Conservation (phyloP, 495 filamentous ascomycete species). For the Penicillium roqueforti region DNA sequence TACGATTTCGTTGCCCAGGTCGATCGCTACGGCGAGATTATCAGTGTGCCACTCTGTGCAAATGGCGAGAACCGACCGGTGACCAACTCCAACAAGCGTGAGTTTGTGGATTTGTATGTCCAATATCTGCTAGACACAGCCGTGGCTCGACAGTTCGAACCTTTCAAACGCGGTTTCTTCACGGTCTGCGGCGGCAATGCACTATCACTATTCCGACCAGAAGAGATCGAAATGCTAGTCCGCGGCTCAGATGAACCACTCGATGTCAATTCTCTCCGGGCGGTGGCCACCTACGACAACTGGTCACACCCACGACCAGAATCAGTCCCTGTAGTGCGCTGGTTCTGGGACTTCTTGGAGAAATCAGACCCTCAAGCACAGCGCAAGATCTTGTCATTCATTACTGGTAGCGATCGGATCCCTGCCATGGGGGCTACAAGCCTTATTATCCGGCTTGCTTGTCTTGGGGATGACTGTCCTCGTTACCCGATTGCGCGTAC, state of each 20-base stretch:
- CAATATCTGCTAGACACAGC: conserved; percentile 75
- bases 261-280: conserved; percentile 70
- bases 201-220: conserved; percentile 82
- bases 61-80: conserved; percentile 73
- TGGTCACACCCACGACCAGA: conserved; percentile 56
- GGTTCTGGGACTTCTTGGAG: conserved; percentile 89
- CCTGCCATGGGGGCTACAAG: conserved; percentile 87
- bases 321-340: conserved; percentile 62
- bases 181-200: conserved; percentile 91
- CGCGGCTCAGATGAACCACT: conserved; percentile 83
- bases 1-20: conserved; percentile 77
- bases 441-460: conserved; percentile 68
- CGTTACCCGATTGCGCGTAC: conserved; percentile 85
- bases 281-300: conserved; percentile 77
- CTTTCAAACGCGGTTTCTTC: conserved; percentile 93
- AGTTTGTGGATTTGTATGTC: conserved; percentile 87
- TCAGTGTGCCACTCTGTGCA: conserved; percentile 64
- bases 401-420: conserved; percentile 91
- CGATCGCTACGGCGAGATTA: conserved; percentile 70
- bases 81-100: conserved; percentile 77
- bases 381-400: conserved; percentile 75
- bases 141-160: conserved; percentile 82
- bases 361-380: conserved; percentile 61
- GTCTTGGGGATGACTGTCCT: conserved; percentile 67
- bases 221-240: conserved; percentile 88